Conservation (phyloP, 2,329 filamentous ascomycete genomes). For the Cladosporium sp. region DNA sequence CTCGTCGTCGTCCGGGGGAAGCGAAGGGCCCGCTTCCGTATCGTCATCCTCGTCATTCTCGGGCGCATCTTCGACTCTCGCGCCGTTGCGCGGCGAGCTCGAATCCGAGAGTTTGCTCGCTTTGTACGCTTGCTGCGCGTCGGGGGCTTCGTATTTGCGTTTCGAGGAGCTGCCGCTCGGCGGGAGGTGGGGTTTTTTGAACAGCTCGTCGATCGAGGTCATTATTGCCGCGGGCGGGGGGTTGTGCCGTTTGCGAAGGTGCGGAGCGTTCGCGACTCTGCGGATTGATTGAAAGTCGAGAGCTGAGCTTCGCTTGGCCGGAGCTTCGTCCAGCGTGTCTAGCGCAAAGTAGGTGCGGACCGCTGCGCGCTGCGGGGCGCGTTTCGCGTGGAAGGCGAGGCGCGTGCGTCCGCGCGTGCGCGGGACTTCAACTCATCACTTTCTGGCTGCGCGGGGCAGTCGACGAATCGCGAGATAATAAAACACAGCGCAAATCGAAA, state of each 20-base stretch:
- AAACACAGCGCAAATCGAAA: neutral
- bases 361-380: neutral
- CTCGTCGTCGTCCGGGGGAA: constrained; percentile 44
- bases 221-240: constrained; percentile 30
- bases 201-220: constrained; percentile 57
- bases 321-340: too few species aligned
- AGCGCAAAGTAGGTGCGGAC: neutral
- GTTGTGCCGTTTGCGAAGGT: neutral
- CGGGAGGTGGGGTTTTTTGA: constrained; percentile 50
- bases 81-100: constrained; percentile 38
- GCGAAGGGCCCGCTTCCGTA: constrained; percentile 30
- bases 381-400: neutral
- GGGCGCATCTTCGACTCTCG: constrained; percentile 48
- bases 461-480: neutral
- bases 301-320: too few species aligned
- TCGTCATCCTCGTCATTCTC: constrained; percentile 47
- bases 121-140: constrained; percentile 55
- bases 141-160: constrained; percentile 52
- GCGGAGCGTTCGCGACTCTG: too few species aligned
- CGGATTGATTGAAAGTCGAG: too few species aligned
- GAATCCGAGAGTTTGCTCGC: constrained; percentile 47
- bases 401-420: neutral
- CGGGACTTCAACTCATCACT: neutral
- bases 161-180: constrained; percentile 34
- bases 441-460: too few species aligned